Conservation (phyloP, 257 asterid species). For the Phtheirospermum japonicum region DNA sequence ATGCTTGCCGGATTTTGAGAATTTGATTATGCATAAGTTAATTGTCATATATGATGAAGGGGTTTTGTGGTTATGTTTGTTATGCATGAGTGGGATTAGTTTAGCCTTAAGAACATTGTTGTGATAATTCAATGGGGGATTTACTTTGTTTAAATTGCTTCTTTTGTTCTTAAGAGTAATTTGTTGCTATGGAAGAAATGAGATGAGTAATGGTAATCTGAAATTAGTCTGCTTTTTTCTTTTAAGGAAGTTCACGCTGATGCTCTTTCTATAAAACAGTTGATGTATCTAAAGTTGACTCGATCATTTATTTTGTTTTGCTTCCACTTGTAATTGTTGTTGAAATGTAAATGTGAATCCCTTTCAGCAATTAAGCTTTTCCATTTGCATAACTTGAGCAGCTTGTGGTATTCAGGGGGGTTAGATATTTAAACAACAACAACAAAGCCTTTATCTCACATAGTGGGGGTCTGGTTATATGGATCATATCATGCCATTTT, state of each 20-base stretch:
- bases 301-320: too few relatives aligned
- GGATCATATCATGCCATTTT: background rate
- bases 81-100: too few relatives aligned
- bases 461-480: background rate
- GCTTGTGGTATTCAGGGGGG: background rate
- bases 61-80: background rate
- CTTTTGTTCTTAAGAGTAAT: too few relatives aligned
- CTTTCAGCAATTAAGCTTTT: too few relatives aligned
- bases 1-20: background rate
- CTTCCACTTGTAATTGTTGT: background rate
- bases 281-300: too few relatives aligned
- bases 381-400: background rate
- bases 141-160: background rate
- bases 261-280: too few relatives aligned
- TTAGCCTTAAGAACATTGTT: background rate
- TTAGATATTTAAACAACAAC: background rate
- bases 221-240: background rate
- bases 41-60: background rate
- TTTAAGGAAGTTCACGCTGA: too few relatives aligned
- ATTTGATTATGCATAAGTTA: background rate
- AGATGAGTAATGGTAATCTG: background rate
- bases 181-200: background rate
- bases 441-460: background rate
- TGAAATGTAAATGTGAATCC: background rate
- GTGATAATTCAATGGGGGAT: background rate